A percentile compares a stretch with the other conserved stretches of the same genome.
Evolutionary conservation across 352 stramenopile species (phyloP).

Genomic region (Pythium chondricola): DNA sequence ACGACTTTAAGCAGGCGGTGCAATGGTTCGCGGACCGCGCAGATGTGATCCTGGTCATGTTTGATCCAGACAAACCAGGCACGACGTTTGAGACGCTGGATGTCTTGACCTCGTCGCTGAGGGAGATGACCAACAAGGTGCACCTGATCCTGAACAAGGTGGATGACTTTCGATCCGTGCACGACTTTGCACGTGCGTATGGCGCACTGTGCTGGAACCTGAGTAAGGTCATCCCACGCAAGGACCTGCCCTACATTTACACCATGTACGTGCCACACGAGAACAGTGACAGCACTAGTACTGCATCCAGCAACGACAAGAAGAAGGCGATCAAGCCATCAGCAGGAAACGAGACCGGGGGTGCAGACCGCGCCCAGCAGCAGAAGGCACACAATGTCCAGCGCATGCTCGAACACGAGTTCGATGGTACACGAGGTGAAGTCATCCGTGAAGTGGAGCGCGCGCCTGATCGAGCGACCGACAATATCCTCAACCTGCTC

Average conservation of each 20-base stretch:
- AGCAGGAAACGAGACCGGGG: neutral
- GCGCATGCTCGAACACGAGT: conserved; percentile 79
- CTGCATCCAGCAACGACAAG: conserved; percentile 8
- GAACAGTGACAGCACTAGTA: conserved; percentile 23
- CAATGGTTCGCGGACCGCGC: conserved; percentile 83
- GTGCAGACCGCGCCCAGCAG: neutral
- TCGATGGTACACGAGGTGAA: conserved; percentile 78
- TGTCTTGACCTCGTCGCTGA: conserved; percentile 72
- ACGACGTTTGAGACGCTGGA: conserved; percentile 87
- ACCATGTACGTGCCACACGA: conserved; percentile 84
- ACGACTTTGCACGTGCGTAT: conserved; percentile 83
- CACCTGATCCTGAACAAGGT: conserved; percentile 87
- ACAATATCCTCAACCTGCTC: conserved; percentile 78
- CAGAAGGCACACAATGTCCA: conserved; percentile 27
- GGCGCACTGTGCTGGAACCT: conserved; percentile 86
- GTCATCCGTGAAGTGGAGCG: conserved; percentile 80
- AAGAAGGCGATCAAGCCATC: neutral
- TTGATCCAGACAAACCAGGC: conserved; percentile 83
- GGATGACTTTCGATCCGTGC: conserved; percentile 81
- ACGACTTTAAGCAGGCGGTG: conserved; percentile 85
- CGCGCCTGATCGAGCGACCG: conserved; percentile 72
- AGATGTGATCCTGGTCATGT: conserved; percentile 87
- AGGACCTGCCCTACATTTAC: conserved; percentile 86
- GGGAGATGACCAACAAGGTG: conserved; percentile 75
- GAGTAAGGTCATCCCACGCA: conserved; percentile 82